phyloP scores from a whole-genome alignment of 1,284 basidiomycete species.

The Hortiboletus rubellus region DNA sequence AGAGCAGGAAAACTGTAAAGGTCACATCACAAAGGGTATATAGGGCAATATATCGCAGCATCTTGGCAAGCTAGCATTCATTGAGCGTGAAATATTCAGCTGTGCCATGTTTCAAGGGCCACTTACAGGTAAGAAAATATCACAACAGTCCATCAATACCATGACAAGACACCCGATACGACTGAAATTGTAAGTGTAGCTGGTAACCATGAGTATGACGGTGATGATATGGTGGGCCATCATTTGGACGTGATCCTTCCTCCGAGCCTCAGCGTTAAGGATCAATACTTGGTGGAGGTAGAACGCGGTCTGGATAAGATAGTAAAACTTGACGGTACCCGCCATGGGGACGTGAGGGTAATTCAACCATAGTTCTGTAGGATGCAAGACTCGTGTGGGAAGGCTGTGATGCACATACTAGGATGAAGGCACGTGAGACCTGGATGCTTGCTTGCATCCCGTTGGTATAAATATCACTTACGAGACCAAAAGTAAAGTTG shows the following conservation, averaged over 20 bases:
- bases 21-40: conserved; percentile 71
- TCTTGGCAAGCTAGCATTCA: conserved; percentile 76
- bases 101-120: background rate
- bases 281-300: conserved; percentile 92
- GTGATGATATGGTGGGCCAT: conserved; percentile 94
- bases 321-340: conserved; percentile 85
- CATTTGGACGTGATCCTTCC: conserved; percentile 96
- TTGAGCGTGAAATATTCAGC: conserved; percentile 6
- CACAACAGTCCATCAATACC: conserved; percentile 91
- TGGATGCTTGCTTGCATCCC: background rate
- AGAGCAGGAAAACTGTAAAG: conserved; percentile 82
- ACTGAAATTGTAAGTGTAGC: conserved; percentile 85
- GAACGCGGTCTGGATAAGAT: conserved; percentile 89
- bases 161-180: conserved; percentile 87
- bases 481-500: conserved; percentile 80
- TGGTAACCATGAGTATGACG: conserved; percentile 71
- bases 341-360: conserved; percentile 85
- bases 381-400: conserved; percentile 67
- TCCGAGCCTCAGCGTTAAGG: conserved; percentile 88
- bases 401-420: conserved; percentile 81
- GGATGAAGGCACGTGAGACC: conserved; percentile 7
- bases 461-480: conserved; percentile 48
- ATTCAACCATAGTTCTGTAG: conserved; percentile 71
- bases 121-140: conserved; percentile 89
- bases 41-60: conserved; percentile 82